phyloP scores from a whole-genome alignment of 139 green algal genomes.

The Coelastrella sp. region DNA sequence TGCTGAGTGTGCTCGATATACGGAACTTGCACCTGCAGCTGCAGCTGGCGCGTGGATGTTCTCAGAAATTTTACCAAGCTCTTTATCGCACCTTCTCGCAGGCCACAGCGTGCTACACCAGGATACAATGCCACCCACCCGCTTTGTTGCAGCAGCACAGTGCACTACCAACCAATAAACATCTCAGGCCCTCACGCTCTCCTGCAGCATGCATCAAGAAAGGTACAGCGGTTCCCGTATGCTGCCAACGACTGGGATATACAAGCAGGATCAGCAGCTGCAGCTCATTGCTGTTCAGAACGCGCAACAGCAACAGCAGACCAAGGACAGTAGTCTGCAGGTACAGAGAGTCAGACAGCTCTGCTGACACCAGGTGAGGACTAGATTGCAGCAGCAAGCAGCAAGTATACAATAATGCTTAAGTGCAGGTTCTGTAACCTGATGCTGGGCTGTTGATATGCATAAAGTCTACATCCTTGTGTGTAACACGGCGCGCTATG shows the following conservation, averaged over 20 bases:
- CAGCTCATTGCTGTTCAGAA: not conserved
- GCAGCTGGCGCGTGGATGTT: too few relatives aligned
- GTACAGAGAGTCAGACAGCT: not conserved
- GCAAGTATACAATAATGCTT: not conserved
- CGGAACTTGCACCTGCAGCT: too few relatives aligned
- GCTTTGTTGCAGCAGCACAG: too few relatives aligned
- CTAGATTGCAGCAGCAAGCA: not conserved
- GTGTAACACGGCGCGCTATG: too few relatives aligned
- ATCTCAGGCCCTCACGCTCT: too few relatives aligned
- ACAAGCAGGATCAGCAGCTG: not conserved
- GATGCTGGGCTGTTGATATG: not conserved
- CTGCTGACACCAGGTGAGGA: not conserved
- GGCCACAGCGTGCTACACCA: too few relatives aligned
- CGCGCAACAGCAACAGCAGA: not conserved
- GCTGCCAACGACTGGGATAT: not conserved
- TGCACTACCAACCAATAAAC: too few relatives aligned
- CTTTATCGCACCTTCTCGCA: too few relatives aligned
- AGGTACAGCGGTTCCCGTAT: not conserved
- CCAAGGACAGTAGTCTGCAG: not conserved
- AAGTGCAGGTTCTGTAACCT: not conserved
- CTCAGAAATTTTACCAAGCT: too few relatives aligned
- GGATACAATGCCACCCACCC: too few relatives aligned
- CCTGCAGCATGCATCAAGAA: not conserved
- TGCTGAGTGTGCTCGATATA: too few relatives aligned
- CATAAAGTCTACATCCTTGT: too few relatives aligned